phyloP scores from a whole-genome alignment of 1,284 basidiomycete species.

The Schizopora paradoxa region DNA sequence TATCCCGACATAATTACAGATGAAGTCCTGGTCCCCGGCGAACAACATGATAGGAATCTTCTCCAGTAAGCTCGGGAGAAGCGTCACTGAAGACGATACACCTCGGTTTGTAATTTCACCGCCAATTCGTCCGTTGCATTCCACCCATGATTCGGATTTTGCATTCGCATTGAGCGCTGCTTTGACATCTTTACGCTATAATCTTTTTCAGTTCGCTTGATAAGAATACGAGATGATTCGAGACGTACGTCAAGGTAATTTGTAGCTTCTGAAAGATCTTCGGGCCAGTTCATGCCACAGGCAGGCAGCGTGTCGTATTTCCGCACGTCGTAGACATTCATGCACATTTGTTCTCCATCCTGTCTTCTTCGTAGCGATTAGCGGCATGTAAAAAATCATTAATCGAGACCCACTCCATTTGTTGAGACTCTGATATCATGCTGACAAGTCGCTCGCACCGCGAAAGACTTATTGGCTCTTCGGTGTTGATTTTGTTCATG shows the following conservation, averaged over 20 bases:
- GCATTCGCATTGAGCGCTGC: conserved; percentile 76
- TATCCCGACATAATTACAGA: conserved; percentile 92
- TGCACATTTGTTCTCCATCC: conserved; percentile 70
- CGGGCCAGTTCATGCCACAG: conserved; percentile 99
- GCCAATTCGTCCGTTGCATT: conserved; percentile 77
- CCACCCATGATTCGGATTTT: conserved; percentile 82
- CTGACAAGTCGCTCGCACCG: conserved; percentile 66
- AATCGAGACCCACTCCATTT: conserved; percentile 50
- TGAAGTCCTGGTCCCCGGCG: conserved; percentile 92
- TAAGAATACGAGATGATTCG: conserved; percentile 1
- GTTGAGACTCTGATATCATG: conserved; percentile 55
- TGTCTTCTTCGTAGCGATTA: conserved; percentile 41
- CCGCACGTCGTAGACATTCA: conserved; percentile 96
- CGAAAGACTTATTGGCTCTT: conserved; percentile 58
- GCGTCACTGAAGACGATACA: conserved; percentile 68
- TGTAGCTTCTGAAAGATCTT: conserved; percentile 76
- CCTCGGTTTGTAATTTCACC: conserved; percentile 50
- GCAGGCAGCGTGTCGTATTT: conserved; percentile 79
- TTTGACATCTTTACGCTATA: conserved; percentile 75
- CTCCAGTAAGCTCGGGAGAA: conserved; percentile 77
- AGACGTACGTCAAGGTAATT: conserved; percentile 73
- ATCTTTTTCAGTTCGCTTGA: conserved; percentile 5
- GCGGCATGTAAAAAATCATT: conserved; percentile 4
- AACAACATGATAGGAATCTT: conserved; percentile 87
- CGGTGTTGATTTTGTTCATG: conserved; percentile 41